These are phyloP conservation scores for Paramyrothecium roridum DNA, from an alignment of 2,329 filamentous ascomycete species.

Conservation along the genomic window DNA sequence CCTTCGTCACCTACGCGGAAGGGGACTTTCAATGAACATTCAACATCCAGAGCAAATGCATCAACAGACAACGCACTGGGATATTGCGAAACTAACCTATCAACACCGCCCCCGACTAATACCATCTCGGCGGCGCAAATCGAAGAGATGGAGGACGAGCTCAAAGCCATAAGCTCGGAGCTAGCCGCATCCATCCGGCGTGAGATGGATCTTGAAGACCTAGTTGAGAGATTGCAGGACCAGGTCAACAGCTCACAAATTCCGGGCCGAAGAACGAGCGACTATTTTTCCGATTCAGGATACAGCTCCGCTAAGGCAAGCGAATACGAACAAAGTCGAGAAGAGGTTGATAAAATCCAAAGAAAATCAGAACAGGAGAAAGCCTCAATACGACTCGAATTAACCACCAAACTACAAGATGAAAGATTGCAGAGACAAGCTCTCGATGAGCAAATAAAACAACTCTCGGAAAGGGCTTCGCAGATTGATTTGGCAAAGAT, in stretches of 20 bases:
- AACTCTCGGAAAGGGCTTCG: slow-evolving; percentile 75
- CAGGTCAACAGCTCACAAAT: slow-evolving; percentile 61
- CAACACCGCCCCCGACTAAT: slow-evolving; percentile 41
- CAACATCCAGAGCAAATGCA: slow-evolving; percentile 35
- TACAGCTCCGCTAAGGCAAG: slow-evolving; percentile 79
- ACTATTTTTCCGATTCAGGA: slow-evolving; percentile 97
- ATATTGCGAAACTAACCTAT: slow-evolving; percentile 50
- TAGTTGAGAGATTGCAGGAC: slow-evolving; percentile 83
- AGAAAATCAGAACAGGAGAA: slow-evolving; percentile 87
- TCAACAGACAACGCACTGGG: slow-evolving; percentile 39
- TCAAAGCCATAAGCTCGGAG: slow-evolving; percentile 90
- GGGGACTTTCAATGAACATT: slow-evolving; percentile 26
- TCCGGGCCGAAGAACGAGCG: slow-evolving; percentile 75
- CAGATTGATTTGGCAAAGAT: slow-evolving; percentile 54
- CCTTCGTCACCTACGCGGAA: slow-evolving; percentile 43
- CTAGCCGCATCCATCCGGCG: slow-evolving; percentile 88
- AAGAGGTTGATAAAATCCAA: slow-evolving; percentile 79
- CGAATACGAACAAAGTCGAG: slow-evolving; percentile 58
- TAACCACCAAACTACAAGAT: slow-evolving; percentile 83
- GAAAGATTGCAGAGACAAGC: slow-evolving; percentile 73
- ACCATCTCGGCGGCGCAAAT: slow-evolving; percentile 51
- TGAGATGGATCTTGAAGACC: slow-evolving; percentile 94
- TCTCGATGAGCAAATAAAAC: slow-evolving; percentile 80
- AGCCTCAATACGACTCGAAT: slow-evolving; percentile 78
- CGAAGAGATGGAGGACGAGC: slow-evolving; percentile 88